phyloP scores from a whole-genome alignment of 345 rosid genomes.

The Gossypium longicalyx region DNA sequence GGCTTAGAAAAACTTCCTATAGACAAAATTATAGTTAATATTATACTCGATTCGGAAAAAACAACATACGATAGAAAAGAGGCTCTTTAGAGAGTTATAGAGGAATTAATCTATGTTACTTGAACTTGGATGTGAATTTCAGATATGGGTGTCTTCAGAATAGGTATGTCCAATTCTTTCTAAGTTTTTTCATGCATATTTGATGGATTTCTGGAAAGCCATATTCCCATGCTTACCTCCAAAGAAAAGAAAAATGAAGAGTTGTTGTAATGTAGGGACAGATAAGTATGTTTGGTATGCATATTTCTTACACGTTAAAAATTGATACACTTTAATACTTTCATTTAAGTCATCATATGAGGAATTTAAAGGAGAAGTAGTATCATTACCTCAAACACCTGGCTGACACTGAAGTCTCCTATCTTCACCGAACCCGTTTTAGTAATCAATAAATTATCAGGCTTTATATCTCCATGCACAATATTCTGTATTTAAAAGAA shows the following conservation, averaged over 20 bases:
- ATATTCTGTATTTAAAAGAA: constrained; percentile 52
- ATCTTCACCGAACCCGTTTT: constrained; percentile 73
- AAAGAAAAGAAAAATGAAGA: not conserved
- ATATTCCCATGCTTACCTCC: not conserved
- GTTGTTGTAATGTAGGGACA: not conserved
- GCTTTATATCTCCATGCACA: constrained; percentile 96
- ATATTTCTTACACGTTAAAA: not conserved
- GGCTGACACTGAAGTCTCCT: constrained; percentile 97
- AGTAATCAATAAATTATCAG: constrained; percentile 92
- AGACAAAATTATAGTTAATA: not conserved
- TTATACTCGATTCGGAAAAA: not conserved
- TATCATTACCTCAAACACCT: constrained; percentile 78
- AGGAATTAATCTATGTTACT: not conserved
- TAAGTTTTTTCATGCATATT: not conserved
- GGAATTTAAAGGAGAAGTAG: not conserved
- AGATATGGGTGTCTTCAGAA: not conserved
- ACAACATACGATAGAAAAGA: not conserved
- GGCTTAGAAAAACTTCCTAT: not conserved
- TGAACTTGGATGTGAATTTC: not conserved
- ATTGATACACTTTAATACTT: not conserved
- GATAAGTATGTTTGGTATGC: not conserved
- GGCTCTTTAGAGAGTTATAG: not conserved
- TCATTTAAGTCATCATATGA: not conserved
- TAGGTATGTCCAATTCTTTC: not conserved
- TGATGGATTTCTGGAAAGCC: not conserved